Base-by-base conservation (phyloP, 257 asterid genomes). In the Pogostemon cablin region DNA sequence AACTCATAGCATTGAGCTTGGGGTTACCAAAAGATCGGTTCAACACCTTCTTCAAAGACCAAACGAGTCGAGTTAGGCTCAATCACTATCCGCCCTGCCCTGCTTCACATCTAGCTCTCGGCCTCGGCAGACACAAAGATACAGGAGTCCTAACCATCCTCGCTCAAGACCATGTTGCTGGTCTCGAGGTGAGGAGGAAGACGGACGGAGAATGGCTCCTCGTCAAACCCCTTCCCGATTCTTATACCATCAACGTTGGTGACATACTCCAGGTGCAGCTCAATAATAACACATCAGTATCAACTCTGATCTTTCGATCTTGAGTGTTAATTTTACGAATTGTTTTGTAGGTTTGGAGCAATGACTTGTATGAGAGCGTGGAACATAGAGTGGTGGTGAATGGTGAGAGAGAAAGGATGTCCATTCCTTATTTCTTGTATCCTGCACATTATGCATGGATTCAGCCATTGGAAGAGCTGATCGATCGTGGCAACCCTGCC, bases 51-150 rank as follows among this genome's bases (percentile, higher is more conserved):
- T 78, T 81, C 72, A 46, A 74, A 52, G 74, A 77, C 66, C 82
- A 81, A 62, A 78, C 85, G 4, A 81, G 74, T 43, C 61, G 72
- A 32, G 50, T 81, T 4, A 71, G 80, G 76, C 85, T 81, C 76
- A 81, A 81, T 71, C 65, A 77, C 60, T 81, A 81, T 42, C 82
- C 85, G 0, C 80, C 76, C 1, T 81, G 85, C 65, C 82, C 85
- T 0, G 53, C 63, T 39, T 82, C 85, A 12, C 65, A 81, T 32
- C 73, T 81, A 7, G 73, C 82, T 52, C 85, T 81, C 5, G 82
- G 85, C 17, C 68, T 81, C 2, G 85, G 85, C 6, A 60, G 80
- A 10, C 85, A 81, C 74, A 81, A 81, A 56, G 85, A 81, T n/a
- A 65, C 74, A 0, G 78, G 80, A 12, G 80, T 68, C 74, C 42